Evolutionary conservation across 495 filamentous ascomycete species (phyloP), one percentile per base, ranked within the genome.

Genomic region (Neurospora sp.): DNA sequence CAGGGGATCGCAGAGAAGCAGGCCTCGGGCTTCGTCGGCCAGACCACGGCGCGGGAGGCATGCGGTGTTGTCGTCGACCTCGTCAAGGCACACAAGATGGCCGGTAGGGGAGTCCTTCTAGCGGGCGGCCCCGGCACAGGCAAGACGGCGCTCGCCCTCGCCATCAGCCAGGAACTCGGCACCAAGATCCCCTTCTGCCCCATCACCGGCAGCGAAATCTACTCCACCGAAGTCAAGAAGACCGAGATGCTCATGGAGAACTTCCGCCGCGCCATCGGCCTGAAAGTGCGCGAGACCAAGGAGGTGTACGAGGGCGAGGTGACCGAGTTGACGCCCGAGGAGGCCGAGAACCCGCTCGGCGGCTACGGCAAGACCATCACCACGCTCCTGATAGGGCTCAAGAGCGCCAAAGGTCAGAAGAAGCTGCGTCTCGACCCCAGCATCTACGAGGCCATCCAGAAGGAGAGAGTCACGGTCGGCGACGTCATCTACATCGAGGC

Each of bases 401-500:
- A 97, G 86, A 96, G 93, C 61, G 91, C 91, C 38, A 92, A 92
- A 81, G 96, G 96, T 27, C 96, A 94, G 74, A 99, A 99, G 88
- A 98, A 98, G 86, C 87, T 99, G 73, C 91, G 95, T 46, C 85
- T 99, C 44, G 96, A 99, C 79, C 96, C 96, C 4, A 96, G 93
- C 80, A 98, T 99, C 79, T 99, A 98, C 86, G 96, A 99, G 83
- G 95, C 94, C 39, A 96, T 99, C 74, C 96, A 98, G 82, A 98
- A 98, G 85, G 96, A 99, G 86, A 87, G 94, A 20, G 96, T 99
- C 69, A 92, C 94, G 0, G 91, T 97, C 18, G 96, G 96, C 77
- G 96, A 99, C 78, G 95, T 99, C 75, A 93, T 99, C 81, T 98
- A 98, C 83, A 97, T 99, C 74, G 96, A 99, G 86, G 94, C 94